Conservation (phyloP, 495 filamentous ascomycete genomes). For the Elaphomyces granulatus region DNA sequence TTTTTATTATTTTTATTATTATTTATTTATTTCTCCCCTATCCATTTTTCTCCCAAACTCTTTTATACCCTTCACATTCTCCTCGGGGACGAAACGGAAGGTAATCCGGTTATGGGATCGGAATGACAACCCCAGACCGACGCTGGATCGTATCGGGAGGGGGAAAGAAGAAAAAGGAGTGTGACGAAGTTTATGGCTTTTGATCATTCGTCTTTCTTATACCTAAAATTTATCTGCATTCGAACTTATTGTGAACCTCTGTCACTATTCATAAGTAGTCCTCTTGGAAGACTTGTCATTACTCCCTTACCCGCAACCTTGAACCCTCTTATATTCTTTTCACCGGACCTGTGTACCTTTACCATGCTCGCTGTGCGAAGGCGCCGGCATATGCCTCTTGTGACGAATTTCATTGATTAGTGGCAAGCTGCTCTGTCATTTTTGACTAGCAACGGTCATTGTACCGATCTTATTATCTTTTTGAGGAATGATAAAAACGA, state of each 20-base stretch:
- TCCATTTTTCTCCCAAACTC: slow-evolving; percentile 5
- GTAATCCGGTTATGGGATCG: slow-evolving; percentile 25
- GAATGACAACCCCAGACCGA: slow-evolving; percentile 24
- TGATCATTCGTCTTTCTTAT: slow-evolving; percentile 1
- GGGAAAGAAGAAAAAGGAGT: slow-evolving; percentile 10
- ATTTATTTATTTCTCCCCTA: slow-evolving; percentile 6
- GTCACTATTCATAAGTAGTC: too few relatives aligned
- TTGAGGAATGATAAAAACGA: too few relatives aligned
- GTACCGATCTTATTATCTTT: too few relatives aligned
- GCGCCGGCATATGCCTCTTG: too few relatives aligned
- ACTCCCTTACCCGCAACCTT: not conserved
- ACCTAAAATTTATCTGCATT: not conserved
- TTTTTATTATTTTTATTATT: slow-evolving; percentile 12
- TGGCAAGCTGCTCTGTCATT: not conserved
- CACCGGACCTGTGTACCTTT: not conserved
- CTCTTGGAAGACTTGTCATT: not conserved
- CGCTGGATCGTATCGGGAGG: slow-evolving; percentile 34
- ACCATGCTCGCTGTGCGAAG: too few relatives aligned
- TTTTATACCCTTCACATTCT: slow-evolving; percentile 1
- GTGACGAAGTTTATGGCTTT: slow-evolving; percentile 4
- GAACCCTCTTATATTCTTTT: not conserved
- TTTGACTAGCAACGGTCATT: not conserved
- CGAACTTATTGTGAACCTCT: not conserved
- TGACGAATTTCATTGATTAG: not conserved
- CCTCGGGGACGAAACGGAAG: slow-evolving; percentile 18